phyloP scores from a whole-genome alignment of 176 grass and related monocot genomes.

The Puya raimondii region DNA sequence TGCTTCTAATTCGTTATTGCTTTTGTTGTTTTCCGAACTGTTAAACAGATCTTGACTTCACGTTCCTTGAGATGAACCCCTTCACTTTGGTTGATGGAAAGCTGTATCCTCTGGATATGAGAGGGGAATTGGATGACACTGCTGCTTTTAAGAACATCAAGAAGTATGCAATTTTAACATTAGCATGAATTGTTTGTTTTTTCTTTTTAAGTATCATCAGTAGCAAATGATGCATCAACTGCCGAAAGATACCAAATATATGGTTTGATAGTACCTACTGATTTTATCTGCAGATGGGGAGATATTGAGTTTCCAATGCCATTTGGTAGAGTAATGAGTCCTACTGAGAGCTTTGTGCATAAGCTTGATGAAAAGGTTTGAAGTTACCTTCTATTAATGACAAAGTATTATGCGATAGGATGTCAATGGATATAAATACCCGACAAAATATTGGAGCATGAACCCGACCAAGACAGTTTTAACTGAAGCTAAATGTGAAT shows the following conservation, averaged over 20 bases:
- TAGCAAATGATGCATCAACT: no score
- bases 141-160: slow-evolving; percentile 98
- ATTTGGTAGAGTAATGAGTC: slow-evolving; percentile 86
- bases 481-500: no score
- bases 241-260: no score
- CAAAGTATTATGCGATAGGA: background rate
- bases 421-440: no score
- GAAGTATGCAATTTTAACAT: slow-evolving; percentile 38
- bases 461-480: no score
- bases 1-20: no score
- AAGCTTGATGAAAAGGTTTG: slow-evolving; percentile 92
- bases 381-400: slow-evolving; percentile 1
- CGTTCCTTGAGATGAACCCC: slow-evolving; percentile 96
- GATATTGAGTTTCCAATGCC: slow-evolving; percentile 77
- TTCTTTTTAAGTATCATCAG: background rate
- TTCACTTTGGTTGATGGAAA: slow-evolving; percentile 86
- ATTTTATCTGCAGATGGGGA: slow-evolving; percentile 57
- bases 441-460: no score
- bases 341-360: slow-evolving; percentile 85
- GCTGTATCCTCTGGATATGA: slow-evolving; percentile 93
- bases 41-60: slow-evolving; percentile 83
- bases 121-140: slow-evolving; percentile 96
- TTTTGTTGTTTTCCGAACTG: background rate
- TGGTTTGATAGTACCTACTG: no score
- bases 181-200: background rate